A percentile compares a stretch with the other conserved stretches of the same genome.
phyloP scores from a whole-genome alignment of 1,284 basidiomycete species.

The Porodaedalea pini region DNA sequence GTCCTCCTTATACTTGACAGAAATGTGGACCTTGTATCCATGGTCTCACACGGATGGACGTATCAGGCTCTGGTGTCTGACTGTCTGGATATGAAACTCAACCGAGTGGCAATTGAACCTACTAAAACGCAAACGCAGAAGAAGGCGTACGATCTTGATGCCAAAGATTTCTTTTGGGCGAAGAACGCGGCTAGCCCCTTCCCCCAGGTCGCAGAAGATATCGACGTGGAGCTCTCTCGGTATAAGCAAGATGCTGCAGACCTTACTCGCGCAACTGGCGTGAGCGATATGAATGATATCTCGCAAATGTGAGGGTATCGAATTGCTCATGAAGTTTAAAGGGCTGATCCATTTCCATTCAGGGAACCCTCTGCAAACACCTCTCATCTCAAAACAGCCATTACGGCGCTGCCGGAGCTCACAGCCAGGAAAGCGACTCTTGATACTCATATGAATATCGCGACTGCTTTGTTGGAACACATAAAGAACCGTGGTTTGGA shows the following conservation, averaged over 20 bases:
- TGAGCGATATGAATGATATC: conserved; percentile 95
- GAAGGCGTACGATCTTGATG: conserved; percentile 93
- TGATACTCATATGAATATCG: conserved; percentile 99
- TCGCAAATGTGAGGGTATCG: conserved; percentile 75
- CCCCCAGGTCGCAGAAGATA: conserved; percentile 98
- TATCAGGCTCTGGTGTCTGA: conserved; percentile 98
- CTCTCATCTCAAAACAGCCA: conserved; percentile 93
- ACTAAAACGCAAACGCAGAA: conserved; percentile 58
- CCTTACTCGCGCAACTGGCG: conserved; percentile 93
- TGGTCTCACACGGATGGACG: conserved; percentile 98
- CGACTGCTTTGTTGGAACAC: conserved; percentile 90
- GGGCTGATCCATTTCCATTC: conserved; percentile 12
- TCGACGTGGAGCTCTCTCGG: conserved; percentile 87
- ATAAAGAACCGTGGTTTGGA: conserved; percentile 96
- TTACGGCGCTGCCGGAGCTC: conserved; percentile 96
- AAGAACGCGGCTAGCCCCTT: conserved; percentile 96
- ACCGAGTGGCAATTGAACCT: conserved; percentile 80
- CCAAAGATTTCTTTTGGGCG: conserved; percentile 99
- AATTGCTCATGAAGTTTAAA: conserved; percentile 4
- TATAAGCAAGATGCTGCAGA: conserved; percentile 98
- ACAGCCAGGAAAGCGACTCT: conserved; percentile 95
- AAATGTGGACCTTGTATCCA: conserved; percentile 93
- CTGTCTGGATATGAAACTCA: conserved; percentile 95
- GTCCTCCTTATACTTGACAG: conserved; percentile 93
- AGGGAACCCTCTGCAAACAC: conserved; percentile 95